Evolutionary conservation across 768 basidiomycete genomes (phyloP).

Genomic region (Boletus bicolor): DNA sequence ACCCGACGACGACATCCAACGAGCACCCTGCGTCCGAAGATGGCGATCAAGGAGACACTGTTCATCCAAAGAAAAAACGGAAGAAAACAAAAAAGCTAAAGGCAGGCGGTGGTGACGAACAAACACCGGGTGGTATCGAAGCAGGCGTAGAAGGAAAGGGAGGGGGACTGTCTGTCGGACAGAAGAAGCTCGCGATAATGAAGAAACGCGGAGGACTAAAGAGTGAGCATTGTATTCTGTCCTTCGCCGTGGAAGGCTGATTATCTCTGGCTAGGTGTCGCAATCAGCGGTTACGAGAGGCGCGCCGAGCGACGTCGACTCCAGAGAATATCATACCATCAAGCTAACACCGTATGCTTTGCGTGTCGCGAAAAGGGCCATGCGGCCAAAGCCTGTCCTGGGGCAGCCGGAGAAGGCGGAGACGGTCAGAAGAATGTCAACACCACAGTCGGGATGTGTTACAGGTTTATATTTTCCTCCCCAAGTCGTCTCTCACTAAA

Average conservation of each 20-base stretch:
- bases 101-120: constrained; percentile 3
- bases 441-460: constrained; percentile 55
- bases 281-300: constrained; percentile 21
- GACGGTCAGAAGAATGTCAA: constrained; percentile 26
- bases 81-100: constrained; percentile 49
- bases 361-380: constrained; percentile 85
- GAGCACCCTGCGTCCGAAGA: constrained; percentile 1
- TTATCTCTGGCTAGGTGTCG: constrained; percentile 25
- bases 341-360: constrained; percentile 70
- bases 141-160: constrained; percentile 20
- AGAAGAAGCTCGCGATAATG: constrained; percentile 30
- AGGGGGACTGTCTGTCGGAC: constrained; percentile 10
- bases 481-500: background rate
- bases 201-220: constrained; percentile 29
- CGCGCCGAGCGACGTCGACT: constrained; percentile 60
- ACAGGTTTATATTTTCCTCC: constrained; percentile 50
- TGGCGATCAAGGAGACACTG: constrained; percentile 9
- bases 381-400: constrained; percentile 77
- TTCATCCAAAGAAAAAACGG: constrained; percentile 54
- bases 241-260: constrained; percentile 5
- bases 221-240: constrained; percentile 12
- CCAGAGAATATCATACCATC: constrained; percentile 57
- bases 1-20: background rate
- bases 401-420: constrained; percentile 24
- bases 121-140: constrained; percentile 6